phyloP scores from a whole-genome alignment of 352 stramenopile species.

The Phytophthora pisi region DNA sequence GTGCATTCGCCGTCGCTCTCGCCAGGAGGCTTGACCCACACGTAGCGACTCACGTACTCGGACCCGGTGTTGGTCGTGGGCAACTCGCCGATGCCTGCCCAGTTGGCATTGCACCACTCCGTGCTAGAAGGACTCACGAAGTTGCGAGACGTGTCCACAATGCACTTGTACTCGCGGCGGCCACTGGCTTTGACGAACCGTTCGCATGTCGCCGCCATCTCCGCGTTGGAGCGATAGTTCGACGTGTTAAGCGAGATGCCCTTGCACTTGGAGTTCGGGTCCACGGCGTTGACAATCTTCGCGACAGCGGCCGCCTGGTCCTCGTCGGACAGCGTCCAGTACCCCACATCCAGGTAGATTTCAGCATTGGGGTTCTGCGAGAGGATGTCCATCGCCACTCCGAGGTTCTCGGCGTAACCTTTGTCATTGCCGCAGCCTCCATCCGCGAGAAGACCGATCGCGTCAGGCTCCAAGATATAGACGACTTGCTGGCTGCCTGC shows the following conservation, averaged over 20 bases:
- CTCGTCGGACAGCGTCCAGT: conserved; percentile 51
- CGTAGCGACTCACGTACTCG: conserved; percentile 37
- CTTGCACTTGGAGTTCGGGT: conserved; percentile 31
- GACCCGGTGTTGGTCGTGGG: conserved; percentile 41
- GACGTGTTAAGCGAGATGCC: conserved; percentile 65
- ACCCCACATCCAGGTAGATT: conserved; percentile 67
- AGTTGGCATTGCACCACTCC: conserved; percentile 56
- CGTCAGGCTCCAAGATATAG: conserved; percentile 69
- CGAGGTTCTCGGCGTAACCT: conserved; percentile 55
- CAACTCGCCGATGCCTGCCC: conserved; percentile 41
- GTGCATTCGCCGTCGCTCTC: conserved; percentile 56
- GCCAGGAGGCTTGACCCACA: conserved; percentile 56
- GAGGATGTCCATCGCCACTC: conserved; percentile 49
- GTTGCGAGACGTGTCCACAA: conserved; percentile 52
- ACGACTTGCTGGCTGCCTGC: conserved; percentile 46
- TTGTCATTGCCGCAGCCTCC: conserved; percentile 43
- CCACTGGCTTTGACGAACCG: conserved; percentile 35
- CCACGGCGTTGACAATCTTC: conserved; percentile 40
- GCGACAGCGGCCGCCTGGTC: conserved; percentile 33
- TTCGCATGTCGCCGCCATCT: conserved; percentile 40
- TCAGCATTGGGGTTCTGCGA: conserved; percentile 56
- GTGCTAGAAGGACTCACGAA: conserved; percentile 21
- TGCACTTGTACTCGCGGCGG: conserved; percentile 41
- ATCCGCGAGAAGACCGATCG: conserved; percentile 50
- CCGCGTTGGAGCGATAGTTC: conserved; percentile 48